Evolutionary conservation across 441 rosid species (phyloP), one percentile per base, ranked within the genome.

Genomic region (Codiaeum variegatum): DNA sequence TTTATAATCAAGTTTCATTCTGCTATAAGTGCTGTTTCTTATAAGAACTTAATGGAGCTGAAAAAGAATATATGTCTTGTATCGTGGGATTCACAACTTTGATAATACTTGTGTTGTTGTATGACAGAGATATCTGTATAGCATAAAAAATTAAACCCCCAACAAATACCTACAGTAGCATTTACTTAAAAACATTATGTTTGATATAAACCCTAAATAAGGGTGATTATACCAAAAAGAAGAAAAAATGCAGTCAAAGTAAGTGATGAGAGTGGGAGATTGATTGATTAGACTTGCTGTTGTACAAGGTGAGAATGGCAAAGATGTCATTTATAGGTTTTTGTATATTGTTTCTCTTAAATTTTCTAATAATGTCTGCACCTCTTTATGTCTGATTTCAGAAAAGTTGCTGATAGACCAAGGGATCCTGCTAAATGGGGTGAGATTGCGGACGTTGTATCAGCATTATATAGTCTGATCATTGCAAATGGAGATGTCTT

Each of bases 401-500:
- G 98, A 80, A 90, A 80, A 86, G 82, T 93, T 62, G 85, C 88
- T 21, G 97, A 93, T 76, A 87, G 96, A 74, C 98, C 96, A 12
- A 87, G 94, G 83, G 97, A 93, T 91, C 96, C 97, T 29, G 94
- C 98, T 71, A 91, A 90, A 77, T 93, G 97, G 97, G 69, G 78
- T 75, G 97, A 93, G 78, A 91, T 93, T 70, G 89, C 91, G 52
- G 93, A 91, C 77, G 62, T 93, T 66, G 98, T 90, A 28, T 79
- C 94, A 0, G 90, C 97, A 58, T 83, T 93, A 31, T 88, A 94
- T 60, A 87, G 91, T 77, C 97, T 97, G 3, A 92, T 93, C 54
- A 91, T 93, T 78, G 98, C 98, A 69, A 93, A 93, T 78, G 98
- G 97, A 10, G 94, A 93, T 82, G 93, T 91, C 73, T 86, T 91